Percentiles rank a stretch among this genome's conserved stretches.
Conservation (phyloP, 192 early-diverging fungal species). For the Lobulomyces angularis region DNA sequence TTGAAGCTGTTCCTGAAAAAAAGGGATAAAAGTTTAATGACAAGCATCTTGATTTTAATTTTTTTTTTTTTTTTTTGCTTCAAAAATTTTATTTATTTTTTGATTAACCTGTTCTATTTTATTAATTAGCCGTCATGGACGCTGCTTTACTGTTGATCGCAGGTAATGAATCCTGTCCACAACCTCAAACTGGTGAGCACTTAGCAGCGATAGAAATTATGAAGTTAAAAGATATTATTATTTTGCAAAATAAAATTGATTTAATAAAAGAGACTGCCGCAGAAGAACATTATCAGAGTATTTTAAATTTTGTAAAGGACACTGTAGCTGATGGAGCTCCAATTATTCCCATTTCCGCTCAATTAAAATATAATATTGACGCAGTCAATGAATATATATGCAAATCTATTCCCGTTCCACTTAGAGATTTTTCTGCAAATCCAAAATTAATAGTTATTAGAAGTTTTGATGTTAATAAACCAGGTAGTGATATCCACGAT, state of each 20-base stretch:
- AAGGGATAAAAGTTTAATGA: too few species aligned
- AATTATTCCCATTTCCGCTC: conserved; percentile 94
- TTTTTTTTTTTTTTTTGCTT: too few species aligned
- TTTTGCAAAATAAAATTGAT: conserved; percentile 98
- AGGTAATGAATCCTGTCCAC: conserved; percentile 95
- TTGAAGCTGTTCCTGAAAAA: too few species aligned
- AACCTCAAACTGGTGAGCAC: conserved; percentile 98
- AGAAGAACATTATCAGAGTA: conserved; percentile 77
- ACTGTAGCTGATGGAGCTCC: conserved; percentile 91
- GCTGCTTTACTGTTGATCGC: conserved; percentile 94
- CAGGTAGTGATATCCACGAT: conserved; percentile 82
- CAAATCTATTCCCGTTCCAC: conserved; percentile 86
- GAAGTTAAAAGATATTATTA: conserved; percentile 92
- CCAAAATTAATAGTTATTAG: conserved; percentile 95
- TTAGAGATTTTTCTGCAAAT: conserved; percentile 81
- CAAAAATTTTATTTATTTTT: too few species aligned
- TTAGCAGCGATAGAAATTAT: conserved; percentile 98
- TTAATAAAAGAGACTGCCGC: conserved; percentile 88
- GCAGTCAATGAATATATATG: conserved; percentile 96
- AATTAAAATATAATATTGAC: conserved; percentile 97
- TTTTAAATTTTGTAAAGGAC: conserved; percentile 84
- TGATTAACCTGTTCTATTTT: too few species aligned
- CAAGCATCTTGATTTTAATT: too few species aligned
- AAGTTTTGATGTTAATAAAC: conserved; percentile 98
- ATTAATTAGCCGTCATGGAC: conserved; percentile 99